Evolutionary conservation across 2,329 filamentous ascomycete species (phyloP).

Genomic region (Talaromyces sp.): DNA sequence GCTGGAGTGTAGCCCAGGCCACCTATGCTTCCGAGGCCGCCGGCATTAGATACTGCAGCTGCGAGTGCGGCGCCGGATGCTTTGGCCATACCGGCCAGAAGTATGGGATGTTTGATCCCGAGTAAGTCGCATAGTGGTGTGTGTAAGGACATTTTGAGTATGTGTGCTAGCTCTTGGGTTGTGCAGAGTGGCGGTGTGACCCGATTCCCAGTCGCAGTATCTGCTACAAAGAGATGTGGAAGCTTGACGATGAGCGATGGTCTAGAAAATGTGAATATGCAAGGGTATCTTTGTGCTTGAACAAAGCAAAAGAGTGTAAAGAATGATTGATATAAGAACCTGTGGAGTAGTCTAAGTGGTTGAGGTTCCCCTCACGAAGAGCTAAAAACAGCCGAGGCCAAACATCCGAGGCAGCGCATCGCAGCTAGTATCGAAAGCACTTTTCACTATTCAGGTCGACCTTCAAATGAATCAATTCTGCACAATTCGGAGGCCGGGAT

Average conservation of each 20-base stretch:
- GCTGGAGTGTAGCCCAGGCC: constrained; percentile 67
- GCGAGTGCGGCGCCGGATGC: constrained; percentile 75
- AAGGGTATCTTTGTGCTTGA: neutral
- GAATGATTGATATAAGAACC: neutral
- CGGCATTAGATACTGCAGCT: constrained; percentile 83
- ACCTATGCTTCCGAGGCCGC: constrained; percentile 67
- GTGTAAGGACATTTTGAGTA: constrained; percentile 52
- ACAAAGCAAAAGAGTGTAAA: neutral
- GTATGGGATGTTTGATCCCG: constrained; percentile 79
- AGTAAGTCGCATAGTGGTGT: constrained; percentile 78
- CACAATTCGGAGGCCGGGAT: neutral
- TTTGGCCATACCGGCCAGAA: constrained; percentile 91
- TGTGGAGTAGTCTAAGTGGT: neutral
- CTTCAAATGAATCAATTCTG: neutral
- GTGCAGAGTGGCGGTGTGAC: neutral
- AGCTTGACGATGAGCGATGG: neutral
- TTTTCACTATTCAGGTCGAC: neutral
- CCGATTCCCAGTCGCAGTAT: neutral
- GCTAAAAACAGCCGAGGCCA: constrained; percentile 7
- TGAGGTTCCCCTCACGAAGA: constrained; percentile 10
- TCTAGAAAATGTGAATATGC: neutral
- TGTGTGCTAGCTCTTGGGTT: neutral
- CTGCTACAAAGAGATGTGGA: neutral
- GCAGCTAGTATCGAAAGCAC: neutral
- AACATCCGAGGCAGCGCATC: constrained; percentile 4